Evolutionary conservation across 2,329 filamentous ascomycete genomes (phyloP).

Genomic region (Talaromyces sp.): DNA sequence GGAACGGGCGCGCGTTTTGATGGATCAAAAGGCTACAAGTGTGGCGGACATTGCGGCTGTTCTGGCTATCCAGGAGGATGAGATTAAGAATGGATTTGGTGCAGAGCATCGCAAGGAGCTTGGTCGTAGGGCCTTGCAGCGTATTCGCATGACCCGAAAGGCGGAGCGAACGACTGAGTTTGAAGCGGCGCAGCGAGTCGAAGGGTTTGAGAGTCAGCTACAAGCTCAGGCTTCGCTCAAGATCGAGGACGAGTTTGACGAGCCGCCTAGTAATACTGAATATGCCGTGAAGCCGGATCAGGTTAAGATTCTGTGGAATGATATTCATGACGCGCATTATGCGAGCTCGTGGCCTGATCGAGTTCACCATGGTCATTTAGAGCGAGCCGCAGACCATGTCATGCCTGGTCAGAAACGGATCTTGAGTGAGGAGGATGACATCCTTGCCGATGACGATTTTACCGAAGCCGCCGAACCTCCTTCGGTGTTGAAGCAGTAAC

Average conservation of each 20-base stretch:
- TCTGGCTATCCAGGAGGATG: slow-evolving; percentile 48
- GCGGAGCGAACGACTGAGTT: slow-evolving; percentile 24
- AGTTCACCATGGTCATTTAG: slow-evolving; percentile 44
- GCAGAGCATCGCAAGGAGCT: slow-evolving; percentile 32
- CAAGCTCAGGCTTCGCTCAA: slow-evolving; percentile 21
- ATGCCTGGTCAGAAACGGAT: slow-evolving; percentile 32
- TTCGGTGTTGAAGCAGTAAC: background rate
- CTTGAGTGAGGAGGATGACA: slow-evolving; percentile 18
- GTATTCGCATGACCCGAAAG: slow-evolving; percentile 29
- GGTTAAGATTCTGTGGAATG: slow-evolving; percentile 48
- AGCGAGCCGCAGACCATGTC: slow-evolving; percentile 34
- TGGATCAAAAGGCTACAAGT: slow-evolving; percentile 63
- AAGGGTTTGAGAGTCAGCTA: slow-evolving; percentile 25
- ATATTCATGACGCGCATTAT: slow-evolving; percentile 43
- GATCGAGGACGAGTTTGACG: slow-evolving; percentile 5
- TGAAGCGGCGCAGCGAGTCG: slow-evolving; percentile 25
- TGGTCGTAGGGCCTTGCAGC: slow-evolving; percentile 30
- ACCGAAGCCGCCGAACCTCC: slow-evolving; percentile 9
- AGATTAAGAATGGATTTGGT: slow-evolving; percentile 31
- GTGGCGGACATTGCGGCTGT: slow-evolving; percentile 60
- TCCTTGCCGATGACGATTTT: slow-evolving; percentile 25
- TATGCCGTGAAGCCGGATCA: slow-evolving; percentile 28
- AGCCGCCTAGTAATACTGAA: slow-evolving; percentile 14
- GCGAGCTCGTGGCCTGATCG: slow-evolving; percentile 43
- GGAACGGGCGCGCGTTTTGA: slow-evolving; percentile 51